Conservation (phyloP, 129 eudicot genomes). For the Chrysanthemum makinoi region DNA sequence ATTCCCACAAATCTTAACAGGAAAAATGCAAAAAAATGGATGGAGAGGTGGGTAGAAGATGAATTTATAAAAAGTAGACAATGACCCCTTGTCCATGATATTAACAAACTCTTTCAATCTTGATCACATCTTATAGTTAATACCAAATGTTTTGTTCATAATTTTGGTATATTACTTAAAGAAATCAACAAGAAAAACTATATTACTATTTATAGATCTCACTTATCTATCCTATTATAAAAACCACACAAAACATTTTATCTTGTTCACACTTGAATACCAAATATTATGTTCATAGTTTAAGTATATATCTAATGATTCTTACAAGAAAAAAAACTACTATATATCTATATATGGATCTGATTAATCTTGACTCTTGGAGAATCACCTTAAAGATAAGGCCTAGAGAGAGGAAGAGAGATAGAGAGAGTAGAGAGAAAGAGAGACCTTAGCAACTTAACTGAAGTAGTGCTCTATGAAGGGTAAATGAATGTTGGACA, state of each 20-base stretch:
- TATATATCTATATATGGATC: not conserved
- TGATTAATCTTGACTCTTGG: not conserved
- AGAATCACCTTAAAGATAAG: not conserved
- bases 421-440: slow-evolving; percentile 17
- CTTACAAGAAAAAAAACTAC: not conserved
- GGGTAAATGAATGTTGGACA: slow-evolving; percentile 23
- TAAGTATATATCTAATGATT: not conserved
- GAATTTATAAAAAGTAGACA: slow-evolving; percentile 57
- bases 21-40: slow-evolving; percentile 57
- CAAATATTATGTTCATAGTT: slow-evolving; percentile 11
- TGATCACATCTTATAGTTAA: slow-evolving; percentile 15
- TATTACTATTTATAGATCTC: slow-evolving; percentile 15
- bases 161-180: slow-evolving; percentile 1
- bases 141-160: slow-evolving; percentile 22
- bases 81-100: slow-evolving; percentile 47
- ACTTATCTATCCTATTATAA: not conserved
- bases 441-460: slow-evolving; percentile 29
- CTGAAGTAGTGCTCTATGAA: slow-evolving; percentile 35
- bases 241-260: no score
- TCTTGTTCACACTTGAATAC: not conserved
- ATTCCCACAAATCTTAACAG: slow-evolving; percentile 41
- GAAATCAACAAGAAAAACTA: slow-evolving; percentile 1
- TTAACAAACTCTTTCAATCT: slow-evolving; percentile 30
- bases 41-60: slow-evolving; percentile 44
- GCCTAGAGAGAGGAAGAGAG: slow-evolving; percentile 9